Evolutionary conservation across 306 rosid species (phyloP), one percentile per base, ranked within the genome.

Genomic region (Ammopiptanthus mongolicus): DNA sequence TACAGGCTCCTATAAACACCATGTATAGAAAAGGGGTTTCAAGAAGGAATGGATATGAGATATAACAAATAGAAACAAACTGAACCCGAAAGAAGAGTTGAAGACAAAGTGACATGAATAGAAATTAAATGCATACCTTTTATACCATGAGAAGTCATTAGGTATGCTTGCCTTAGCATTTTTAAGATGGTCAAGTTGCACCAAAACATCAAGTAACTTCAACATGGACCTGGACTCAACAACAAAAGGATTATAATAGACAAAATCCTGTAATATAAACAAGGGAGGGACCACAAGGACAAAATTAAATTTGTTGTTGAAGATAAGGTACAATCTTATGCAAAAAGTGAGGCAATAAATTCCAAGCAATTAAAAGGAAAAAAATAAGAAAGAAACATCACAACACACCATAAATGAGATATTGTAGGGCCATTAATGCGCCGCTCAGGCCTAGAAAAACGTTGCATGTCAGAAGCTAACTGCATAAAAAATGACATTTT

Each of bases 121-220:
- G 65, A 50, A 66, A 36, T 17, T 19, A 65, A 55, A 78, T 56
- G 2, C 87, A 69, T 87, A 95, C 98, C 98, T 91, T 73, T 95
- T 95, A 74, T 95, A 95, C 98, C 98, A 95, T 57, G 98, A 90
- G 81, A 95, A 95, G 79, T 95, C 98, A 82, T 95, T 95, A 44
- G 98, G 98, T 90, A 91, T 95, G 93, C 96, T 95, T 52, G 98
- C 96, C 89, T 91, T 95, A 17, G 97, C 96, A 81, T 95, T 95
- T 91, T 95, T 95, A 53, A 95, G 98, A 84, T 95, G 97, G 82
- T 95, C 98, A 71, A 95, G 97, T 87, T 95, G 97, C 86, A 95
- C 98, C 78, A 95, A 84, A 69, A 91, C 92, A 81, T 95, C 98
- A 75, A 95, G 92, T 81, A 91, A 84, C 90, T 86, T 95, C 90